Base-by-base conservation (phyloP, 2,329 filamentous ascomycete genomes). In the Raffaelea arxii region DNA sequence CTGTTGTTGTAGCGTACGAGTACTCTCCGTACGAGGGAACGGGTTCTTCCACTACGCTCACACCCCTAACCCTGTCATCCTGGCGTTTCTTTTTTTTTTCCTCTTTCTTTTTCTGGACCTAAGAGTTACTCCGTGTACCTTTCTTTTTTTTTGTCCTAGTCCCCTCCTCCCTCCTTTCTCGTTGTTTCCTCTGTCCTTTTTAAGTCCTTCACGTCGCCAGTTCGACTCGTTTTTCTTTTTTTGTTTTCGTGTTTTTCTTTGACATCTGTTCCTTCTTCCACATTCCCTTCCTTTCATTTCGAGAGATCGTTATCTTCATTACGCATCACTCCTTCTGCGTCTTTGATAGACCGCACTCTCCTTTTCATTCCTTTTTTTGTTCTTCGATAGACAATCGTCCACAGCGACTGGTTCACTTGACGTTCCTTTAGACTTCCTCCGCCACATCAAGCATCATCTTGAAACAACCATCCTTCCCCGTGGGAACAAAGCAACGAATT, bases 341-440 rank as follows among this genome's bases (percentile, higher is more conserved):
- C 71, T 74, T 75, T 73, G 71, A 75, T 56, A 75, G 71, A 73
- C 64, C 51, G 64, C 65, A 55, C n/a, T 46, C 50, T 48, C 43
- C 42, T 50, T 43, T 51, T 51, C 42, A 25, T 30, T 48, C 36
- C 32, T 47, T 46, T 38, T 21, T 9, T n/a, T n/a, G n/a, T n/a
- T n/a, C n/a, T n/a, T n/a, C n/a, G n/a, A n/a, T 36, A 36, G 32
- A 36, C 32, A n/a, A 10, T 36, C 16, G 32, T 36, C 32, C 7
- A 12, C 32, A 36, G 32, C 32, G 32, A 36, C 32, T 36, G 32
- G 32, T 36, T 36, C 32, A 36, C 32, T 36, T n/a, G n/a, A n/a
- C n/a, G n/a, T n/a, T n/a, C n/a, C n/a, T n/a, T n/a, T n/a, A n/a
- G n/a, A n/a, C n/a, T n/a, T n/a, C n/a, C n/a, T n/a, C n/a, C n/a